Evolutionary conservation across 108 stramenopile genomes (phyloP), one percentile per base, ranked within the genome.

Genomic region (Cyclostephanos invisitatus): DNA sequence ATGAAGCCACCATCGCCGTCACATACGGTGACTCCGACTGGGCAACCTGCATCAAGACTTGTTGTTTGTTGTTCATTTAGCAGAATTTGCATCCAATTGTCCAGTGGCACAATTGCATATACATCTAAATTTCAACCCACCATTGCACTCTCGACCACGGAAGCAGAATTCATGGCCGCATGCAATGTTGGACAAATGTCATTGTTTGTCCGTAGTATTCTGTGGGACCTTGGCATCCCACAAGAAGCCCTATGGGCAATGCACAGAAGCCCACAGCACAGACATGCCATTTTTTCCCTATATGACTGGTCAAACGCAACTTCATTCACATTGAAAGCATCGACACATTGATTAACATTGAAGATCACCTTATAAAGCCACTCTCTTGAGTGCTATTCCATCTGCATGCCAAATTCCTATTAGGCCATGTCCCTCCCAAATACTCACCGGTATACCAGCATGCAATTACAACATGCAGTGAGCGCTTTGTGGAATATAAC

Each of bases 171-270:
- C 4, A 32, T 49, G 22, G 58, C 24, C 10, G 65, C 65, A 11
- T 15, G 36, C 50, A 73, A 80, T 38, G 73, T 70, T 12, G 83
- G 73, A 0, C 70, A 70, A 51, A 37, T 61, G 44, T 62, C 54
- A 10, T 58, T 83, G 14, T 79, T 66, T 22, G 9, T 83, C 11
- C 50, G 58, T 3, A 65, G 61, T 10, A 83, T 83, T 12, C 22
- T 78, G 2, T 74, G 47, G n/a, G 77, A 83, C 15, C 68, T 83
- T 28, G 74, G 48, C 21, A 67, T 72, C 46, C 68, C 54, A 2
- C 32, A 32, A 4, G 32, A 32, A 4, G 32, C 32, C 4, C 53
- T 2, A 67, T 75, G 54, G 64, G 40, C 5, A 67, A 68, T 38
- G 51, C 61, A 11, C 55, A 47, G 18, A 70, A 67, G 60, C 40